Evolutionary conservation across 2,329 filamentous ascomycete species (phyloP).

Genomic region (Ramularia endophylla): DNA sequence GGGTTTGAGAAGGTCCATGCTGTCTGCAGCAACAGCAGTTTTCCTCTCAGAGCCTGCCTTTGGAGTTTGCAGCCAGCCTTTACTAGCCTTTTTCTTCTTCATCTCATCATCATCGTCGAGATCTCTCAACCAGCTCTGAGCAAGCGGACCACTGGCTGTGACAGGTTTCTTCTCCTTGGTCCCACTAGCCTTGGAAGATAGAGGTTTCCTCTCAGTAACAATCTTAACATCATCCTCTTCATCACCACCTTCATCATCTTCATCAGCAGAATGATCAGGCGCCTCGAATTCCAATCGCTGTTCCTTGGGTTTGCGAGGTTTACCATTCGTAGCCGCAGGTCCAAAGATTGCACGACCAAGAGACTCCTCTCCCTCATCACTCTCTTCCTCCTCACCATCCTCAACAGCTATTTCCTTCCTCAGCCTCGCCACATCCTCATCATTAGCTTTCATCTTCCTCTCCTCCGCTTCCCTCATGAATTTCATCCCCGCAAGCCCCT

Average conservation of each 20-base stretch:
- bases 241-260: conserved; percentile 26
- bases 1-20: neutral
- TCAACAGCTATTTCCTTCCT: conserved; percentile 62
- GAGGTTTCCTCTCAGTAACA: conserved; percentile 31
- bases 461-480: conserved; percentile 93
- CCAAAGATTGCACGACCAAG: conserved; percentile 68
- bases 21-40: neutral
- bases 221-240: conserved; percentile 29
- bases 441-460: conserved; percentile 69
- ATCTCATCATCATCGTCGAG: neutral
- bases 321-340: conserved; percentile 34
- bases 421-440: conserved; percentile 56
- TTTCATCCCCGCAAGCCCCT: conserved; percentile 69
- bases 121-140: conserved; percentile 16
- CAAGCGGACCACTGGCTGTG: conserved; percentile 19
- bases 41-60: conserved; percentile 19
- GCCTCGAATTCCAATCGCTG: conserved; percentile 56
- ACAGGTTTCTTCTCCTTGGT: no score
- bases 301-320: conserved; percentile 31
- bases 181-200: no score
- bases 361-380: conserved; percentile 46
- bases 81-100: conserved; percentile 4
- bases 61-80: conserved; percentile 19
- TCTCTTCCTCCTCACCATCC: conserved; percentile 55
- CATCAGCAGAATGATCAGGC: conserved; percentile 44